phyloP scores from a whole-genome alignment of 1,284 basidiomycete genomes.

The Rhizopogon hawkerae region DNA sequence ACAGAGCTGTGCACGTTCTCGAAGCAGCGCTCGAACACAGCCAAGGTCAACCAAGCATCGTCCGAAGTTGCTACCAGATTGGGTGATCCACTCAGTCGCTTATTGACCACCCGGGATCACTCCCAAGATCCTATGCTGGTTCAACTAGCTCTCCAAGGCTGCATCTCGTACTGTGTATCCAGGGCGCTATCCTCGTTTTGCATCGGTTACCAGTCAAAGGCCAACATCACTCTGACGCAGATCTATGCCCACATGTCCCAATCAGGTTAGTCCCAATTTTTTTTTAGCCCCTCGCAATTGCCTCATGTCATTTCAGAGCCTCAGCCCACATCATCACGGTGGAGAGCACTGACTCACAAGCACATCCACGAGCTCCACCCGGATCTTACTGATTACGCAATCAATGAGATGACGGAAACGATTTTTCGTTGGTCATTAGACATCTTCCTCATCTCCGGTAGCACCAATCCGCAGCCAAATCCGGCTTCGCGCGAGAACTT shows the following conservation, averaged over 20 bases:
- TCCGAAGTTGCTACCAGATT: conserved; percentile 54
- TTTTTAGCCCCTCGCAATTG: conserved; percentile 5
- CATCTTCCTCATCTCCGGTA: conserved; percentile 55
- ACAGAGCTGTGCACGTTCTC: conserved; percentile 50
- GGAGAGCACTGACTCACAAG: conserved; percentile 61
- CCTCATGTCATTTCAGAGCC: conserved; percentile 39
- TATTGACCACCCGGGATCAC: conserved; percentile 55
- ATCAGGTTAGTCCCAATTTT: conserved; percentile 38
- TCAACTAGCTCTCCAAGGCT: conserved; percentile 64
- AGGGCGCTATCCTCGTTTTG: conserved; percentile 62
- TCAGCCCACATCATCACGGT: conserved; percentile 66
- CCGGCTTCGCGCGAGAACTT: conserved; percentile 35
- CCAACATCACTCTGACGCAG: conserved; percentile 55
- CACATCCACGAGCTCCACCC: conserved; percentile 62
- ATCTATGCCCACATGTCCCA: conserved; percentile 57
- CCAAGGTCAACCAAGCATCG: conserved; percentile 37
- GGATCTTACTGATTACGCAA: conserved; percentile 52
- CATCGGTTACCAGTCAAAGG: conserved; percentile 60
- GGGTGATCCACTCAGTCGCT: conserved; percentile 48
- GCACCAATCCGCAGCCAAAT: conserved; percentile 32
- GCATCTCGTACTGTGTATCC: conserved; percentile 54
- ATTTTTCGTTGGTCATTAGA: conserved; percentile 63
- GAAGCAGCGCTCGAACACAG: conserved; percentile 27
- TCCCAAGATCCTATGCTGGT: conserved; percentile 66
- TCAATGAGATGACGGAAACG: conserved; percentile 58